Base-by-base conservation (phyloP, 176 grass and related monocot genomes). In the Musa troglodytarum region DNA sequence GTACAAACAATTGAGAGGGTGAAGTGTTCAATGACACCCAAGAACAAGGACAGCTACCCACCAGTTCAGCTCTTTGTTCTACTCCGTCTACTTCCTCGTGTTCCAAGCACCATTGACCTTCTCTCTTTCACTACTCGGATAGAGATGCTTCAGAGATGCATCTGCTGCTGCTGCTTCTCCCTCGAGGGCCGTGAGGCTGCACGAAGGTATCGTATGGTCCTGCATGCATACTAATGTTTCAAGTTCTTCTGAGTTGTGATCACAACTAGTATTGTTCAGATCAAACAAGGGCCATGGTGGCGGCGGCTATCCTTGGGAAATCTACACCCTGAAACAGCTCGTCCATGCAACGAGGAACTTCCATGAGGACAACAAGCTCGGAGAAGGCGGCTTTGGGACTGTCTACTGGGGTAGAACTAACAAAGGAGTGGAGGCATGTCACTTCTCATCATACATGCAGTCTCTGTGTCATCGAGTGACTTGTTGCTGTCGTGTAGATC, bases 331-430 rank as follows among this genome's bases (percentile, higher is more conserved):
- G 65, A 87, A 84, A 79, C 87, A 88, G 50, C 82, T 94, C 25
- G 21, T 83, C 26, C 88, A 88, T 28, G 91, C 91, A n/a, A 94
- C 88, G 29, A 87, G 75, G 78, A 94, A 94, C 85, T 94, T 94
- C 83, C 80, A 71, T 74, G 85, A 88, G 0, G 87, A 69, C 74
- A 89, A 83, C 81, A 83, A 83, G 63, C 61, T 83, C 12, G 74
- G 81, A 29, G 81, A 83, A 53, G 81, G 81, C 21, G 81, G 53
- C 11, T 83, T 83, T n/a, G 81, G 72, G 4, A 68, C 74, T 2
- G 81, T 79, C 25, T 83, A 78, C 28, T 61, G 22, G 56, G 82
- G 82, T 12, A 63, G 66, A 75, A 95, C 85, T 29, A 49, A 65
- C 66, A 90, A 86, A 55, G 85, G 88, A 77, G 76, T 78, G 51